A percentile compares a stretch with the other conserved stretches of the same genome.
Evolutionary conservation across 2,329 filamentous ascomycete species (phyloP).

Genomic region (Venturia aucupariae): DNA sequence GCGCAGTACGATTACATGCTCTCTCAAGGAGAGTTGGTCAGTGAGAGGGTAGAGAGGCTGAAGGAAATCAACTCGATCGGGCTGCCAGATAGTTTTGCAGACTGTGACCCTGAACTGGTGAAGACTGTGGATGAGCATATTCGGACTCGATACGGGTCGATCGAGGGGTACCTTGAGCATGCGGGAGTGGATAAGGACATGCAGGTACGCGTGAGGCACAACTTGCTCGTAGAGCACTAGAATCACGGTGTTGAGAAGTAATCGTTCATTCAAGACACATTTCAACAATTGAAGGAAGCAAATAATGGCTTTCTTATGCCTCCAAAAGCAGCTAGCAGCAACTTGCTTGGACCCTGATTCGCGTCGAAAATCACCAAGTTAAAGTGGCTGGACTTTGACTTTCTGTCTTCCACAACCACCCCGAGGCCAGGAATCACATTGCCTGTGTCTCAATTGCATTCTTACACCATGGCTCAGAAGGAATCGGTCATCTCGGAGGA

Average conservation of each 20-base stretch:
- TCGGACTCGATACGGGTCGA: constrained; percentile 52
- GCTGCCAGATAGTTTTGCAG: constrained; percentile 62
- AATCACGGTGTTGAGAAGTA: background rate
- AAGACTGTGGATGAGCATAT: constrained; percentile 49
- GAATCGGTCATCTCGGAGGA: constrained; percentile 35
- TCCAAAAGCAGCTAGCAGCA: background rate
- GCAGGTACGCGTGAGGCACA: constrained; percentile 25
- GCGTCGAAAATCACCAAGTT: too few species aligned
- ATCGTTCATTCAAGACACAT: background rate
- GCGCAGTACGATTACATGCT: constrained; percentile 65
- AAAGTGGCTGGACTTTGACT: background rate
- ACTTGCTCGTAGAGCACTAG: background rate
- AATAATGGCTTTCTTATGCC: constrained; percentile 1
- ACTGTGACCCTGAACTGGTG: constrained; percentile 58
- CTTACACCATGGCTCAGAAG: constrained; percentile 24
- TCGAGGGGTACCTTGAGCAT: constrained; percentile 53
- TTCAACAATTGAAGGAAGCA: background rate
- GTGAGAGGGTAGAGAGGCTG: constrained; percentile 55
- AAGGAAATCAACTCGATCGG: constrained; percentile 62
- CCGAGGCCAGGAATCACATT: background rate
- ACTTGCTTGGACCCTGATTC: background rate
- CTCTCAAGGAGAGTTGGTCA: constrained; percentile 50
- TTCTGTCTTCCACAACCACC: background rate
- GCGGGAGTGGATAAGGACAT: constrained; percentile 44
- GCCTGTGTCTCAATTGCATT: background rate